Evolutionary conservation across 257 asterid genomes (phyloP).

Genomic region (Nicotiana knightiana): DNA sequence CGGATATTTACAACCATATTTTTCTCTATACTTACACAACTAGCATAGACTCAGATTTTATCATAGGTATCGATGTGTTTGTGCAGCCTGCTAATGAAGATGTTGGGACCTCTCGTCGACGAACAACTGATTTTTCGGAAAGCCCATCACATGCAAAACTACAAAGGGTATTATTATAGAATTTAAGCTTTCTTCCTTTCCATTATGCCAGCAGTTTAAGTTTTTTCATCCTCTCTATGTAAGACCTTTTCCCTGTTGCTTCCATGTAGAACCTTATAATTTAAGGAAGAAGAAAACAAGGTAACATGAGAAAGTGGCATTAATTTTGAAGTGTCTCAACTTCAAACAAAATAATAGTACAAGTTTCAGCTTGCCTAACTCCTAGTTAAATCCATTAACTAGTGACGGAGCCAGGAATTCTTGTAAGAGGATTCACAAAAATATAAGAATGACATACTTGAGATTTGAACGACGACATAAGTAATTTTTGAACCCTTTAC

Average conservation of each 20-base stretch:
- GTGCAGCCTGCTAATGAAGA: background rate
- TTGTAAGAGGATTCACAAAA: background rate
- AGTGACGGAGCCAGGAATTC: background rate
- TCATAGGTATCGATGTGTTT: background rate
- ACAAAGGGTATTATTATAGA: background rate
- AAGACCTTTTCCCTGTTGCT: background rate
- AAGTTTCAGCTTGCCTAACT: background rate
- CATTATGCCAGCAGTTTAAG: background rate
- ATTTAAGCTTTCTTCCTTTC: background rate
- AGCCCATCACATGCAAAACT: background rate
- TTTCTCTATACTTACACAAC: background rate
- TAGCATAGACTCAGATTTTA: background rate
- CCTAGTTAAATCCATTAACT: background rate
- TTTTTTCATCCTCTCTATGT: background rate
- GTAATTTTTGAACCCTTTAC: background rate
- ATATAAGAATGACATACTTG: background rate
- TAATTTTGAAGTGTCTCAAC: background rate
- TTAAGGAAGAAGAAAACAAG: background rate
- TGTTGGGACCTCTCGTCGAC: background rate
- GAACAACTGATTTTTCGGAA: background rate
- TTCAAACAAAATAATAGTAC: too few relatives aligned
- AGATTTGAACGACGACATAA: background rate
- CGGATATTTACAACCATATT: background rate
- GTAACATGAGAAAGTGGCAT: background rate
- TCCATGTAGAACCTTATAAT: background rate